Evolutionary conservation across 164 flowering plant genomes (phyloP), one percentile per base, ranked within the genome.

Genomic region (Berberis thunbergii): DNA sequence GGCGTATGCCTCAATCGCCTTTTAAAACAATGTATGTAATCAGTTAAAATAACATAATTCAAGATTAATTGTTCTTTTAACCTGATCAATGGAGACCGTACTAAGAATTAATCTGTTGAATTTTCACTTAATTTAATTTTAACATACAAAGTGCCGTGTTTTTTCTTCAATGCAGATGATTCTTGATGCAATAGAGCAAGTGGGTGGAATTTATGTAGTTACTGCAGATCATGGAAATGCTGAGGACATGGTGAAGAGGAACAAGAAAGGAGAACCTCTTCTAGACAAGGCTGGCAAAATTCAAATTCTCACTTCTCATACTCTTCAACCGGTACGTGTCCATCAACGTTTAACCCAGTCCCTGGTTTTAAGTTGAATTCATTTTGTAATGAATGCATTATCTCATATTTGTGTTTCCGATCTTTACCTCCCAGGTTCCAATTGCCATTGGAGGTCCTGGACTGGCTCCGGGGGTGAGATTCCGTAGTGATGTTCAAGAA

Each of bases 171-270:
- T 74, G 75, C 83, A 26, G 26, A 26, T 26, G 26, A 26, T 26
- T 26, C 26, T 26, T 26, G 26, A 26, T 26, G 26, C 26, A 93
- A 97, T 83, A 86, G 67, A 90, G 90, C 63, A 88, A 84, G 97
- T 90, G 57, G 94, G 92, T 69, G 97, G 98, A 62, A 88, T 93
- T 43, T 93, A 82, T 71, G 82, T 93, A 26, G 87, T 93, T 7
- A 93, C 98, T 6, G 98, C 98, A 6, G 98, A 93, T 69, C 98
- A 93, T 73, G 98, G 98, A 42, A 93, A 93, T 77, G 96, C 96
- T 6, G 98, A 93, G 77, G 98, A 93, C 68, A 93, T 93, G 98
- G 98, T 88, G 52, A 26, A 26, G 26, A 26, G 26, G 26, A 26
- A 26, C 26, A 26, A 26, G 26, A 26, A 26, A 26, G 26, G 26